phyloP scores from a whole-genome alignment of 768 basidiomycete genomes.

The Amanita rimosa region DNA sequence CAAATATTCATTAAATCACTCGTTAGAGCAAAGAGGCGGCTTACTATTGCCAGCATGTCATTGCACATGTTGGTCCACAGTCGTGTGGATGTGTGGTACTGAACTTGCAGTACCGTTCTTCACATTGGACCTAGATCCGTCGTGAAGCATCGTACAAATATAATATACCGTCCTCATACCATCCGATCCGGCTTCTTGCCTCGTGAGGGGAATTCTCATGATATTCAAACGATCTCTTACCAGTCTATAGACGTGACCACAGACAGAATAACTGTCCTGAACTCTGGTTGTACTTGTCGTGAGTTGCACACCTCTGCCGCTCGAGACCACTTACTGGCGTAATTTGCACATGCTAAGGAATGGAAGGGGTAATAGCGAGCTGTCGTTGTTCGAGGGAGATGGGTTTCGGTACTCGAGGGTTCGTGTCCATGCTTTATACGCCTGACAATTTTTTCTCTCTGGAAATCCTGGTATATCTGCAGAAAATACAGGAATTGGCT shows the following conservation, averaged over 20 bases:
- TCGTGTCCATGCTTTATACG: constrained; percentile 4
- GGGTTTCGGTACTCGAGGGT: constrained; percentile 5
- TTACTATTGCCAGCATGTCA: constrained; percentile 73
- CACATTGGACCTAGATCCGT: constrained; percentile 48
- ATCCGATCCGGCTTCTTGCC: constrained; percentile 44
- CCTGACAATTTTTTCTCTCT: constrained; percentile 6
- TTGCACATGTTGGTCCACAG: constrained; percentile 48
- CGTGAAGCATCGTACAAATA: constrained; percentile 6
- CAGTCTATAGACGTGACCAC: constrained; percentile 41
- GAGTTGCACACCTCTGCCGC: constrained; percentile 9
- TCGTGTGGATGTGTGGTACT: constrained; percentile 48
- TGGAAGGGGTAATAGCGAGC: constrained; percentile 14
- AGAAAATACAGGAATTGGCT: constrained; percentile 6
- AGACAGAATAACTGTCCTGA: constrained; percentile 46
- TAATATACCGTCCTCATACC: constrained; percentile 24
- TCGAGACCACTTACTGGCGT: constrained; percentile 45
- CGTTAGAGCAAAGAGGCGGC: constrained; percentile 13
- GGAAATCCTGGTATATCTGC: constrained; percentile 9
- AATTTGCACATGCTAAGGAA: constrained; percentile 49
- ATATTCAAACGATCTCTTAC: constrained; percentile 21
- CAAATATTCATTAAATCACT: background rate
- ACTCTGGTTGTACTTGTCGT: constrained; percentile 33
- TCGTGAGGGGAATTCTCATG: background rate
- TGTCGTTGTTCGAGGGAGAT: constrained; percentile 8
- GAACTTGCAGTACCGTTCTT: constrained; percentile 58